Conservation (phyloP, 2,329 filamentous ascomycete species). For the Nemania abortiva region DNA sequence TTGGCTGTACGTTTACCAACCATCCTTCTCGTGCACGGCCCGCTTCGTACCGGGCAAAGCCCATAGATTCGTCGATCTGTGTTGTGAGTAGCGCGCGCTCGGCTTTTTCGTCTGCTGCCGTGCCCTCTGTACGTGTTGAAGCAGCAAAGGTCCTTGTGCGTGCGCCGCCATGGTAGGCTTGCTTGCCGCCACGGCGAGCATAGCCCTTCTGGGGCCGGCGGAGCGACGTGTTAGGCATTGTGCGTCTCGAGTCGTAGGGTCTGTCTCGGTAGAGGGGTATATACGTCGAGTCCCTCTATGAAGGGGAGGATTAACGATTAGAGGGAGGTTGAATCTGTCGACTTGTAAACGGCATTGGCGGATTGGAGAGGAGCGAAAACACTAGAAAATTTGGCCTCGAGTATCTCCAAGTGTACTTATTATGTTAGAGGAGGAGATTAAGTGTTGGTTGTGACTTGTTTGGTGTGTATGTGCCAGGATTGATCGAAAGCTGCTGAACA, state of each 20-base stretch:
- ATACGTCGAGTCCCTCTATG: conserved; percentile 19
- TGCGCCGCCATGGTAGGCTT: conserved; percentile 75
- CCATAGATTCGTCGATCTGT: conserved; percentile 93
- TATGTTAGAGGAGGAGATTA: conserved; percentile 4
- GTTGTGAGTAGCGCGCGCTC: conserved; percentile 87
- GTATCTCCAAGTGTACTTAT: conserved; percentile 11
- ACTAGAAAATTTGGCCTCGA: background rate
- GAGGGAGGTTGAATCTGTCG: conserved; percentile 22
- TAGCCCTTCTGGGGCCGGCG: conserved; percentile 73
- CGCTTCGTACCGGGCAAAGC: conserved; percentile 90
- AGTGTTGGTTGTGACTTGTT: conserved; percentile 10
- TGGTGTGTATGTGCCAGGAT: conserved; percentile 9
- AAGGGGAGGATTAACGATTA: conserved; percentile 25
- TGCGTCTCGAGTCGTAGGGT: conserved; percentile 2
- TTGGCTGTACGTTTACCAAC: conserved; percentile 95
- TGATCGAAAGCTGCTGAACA: conserved; percentile 11
- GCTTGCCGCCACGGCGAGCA: conserved; percentile 75
- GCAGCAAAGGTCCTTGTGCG: conserved; percentile 83
- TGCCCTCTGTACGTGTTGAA: conserved; percentile 82
- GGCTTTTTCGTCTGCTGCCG: conserved; percentile 91
- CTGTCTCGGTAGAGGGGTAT: conserved; percentile 17
- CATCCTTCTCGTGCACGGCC: conserved; percentile 85
- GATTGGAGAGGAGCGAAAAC: background rate
- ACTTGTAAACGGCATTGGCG: conserved; percentile 33
- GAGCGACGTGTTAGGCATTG: conserved; percentile 71